Percentiles rank a stretch among this genome's conserved stretches.
Evolutionary conservation across 2,329 filamentous ascomycete species (phyloP).

Genomic region (Aspergillus sp.): DNA sequence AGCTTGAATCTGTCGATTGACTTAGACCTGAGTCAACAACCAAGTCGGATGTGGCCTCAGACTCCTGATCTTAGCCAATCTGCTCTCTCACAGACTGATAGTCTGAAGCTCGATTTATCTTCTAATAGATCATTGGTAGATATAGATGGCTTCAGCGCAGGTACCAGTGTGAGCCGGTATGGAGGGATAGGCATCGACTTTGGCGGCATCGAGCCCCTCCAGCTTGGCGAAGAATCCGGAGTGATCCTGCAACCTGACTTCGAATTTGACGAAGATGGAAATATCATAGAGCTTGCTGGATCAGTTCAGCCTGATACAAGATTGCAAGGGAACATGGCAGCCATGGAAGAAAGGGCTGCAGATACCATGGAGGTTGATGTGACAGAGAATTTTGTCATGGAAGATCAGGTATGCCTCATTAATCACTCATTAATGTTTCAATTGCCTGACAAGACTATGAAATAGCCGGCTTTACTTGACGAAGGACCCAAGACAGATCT

Average conservation of each 20-base stretch:
- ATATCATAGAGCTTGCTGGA: slow-evolving; percentile 53
- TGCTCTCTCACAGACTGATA: slow-evolving; percentile 27
- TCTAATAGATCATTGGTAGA: slow-evolving; percentile 43
- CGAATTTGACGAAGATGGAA: slow-evolving; percentile 63
- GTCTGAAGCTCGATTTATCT: slow-evolving; percentile 50
- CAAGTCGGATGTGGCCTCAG: slow-evolving; percentile 34
- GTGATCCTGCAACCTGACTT: slow-evolving; percentile 59
- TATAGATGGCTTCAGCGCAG: slow-evolving; percentile 42
- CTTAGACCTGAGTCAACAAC: slow-evolving; percentile 34
- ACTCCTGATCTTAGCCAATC: slow-evolving; percentile 38
- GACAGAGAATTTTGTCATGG: slow-evolving; percentile 37
- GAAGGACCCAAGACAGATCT: slow-evolving; percentile 31
- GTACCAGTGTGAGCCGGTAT: slow-evolving; percentile 46
- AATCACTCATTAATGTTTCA: too few relatives aligned
- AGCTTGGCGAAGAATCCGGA: slow-evolving; percentile 46
- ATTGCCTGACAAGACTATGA: background rate
- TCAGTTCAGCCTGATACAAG: slow-evolving; percentile 12
- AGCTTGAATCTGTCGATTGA: slow-evolving; percentile 44
- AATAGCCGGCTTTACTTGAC: slow-evolving; percentile 29
- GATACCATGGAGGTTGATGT: slow-evolving; percentile 37
- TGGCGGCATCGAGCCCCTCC: slow-evolving; percentile 25
- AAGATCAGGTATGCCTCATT: slow-evolving; percentile 15
- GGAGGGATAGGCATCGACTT: slow-evolving; percentile 34
- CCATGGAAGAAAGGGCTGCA: slow-evolving; percentile 27
- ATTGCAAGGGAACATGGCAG: slow-evolving; percentile 14